phyloP scores from a whole-genome alignment of 2,329 filamentous ascomycete species.

The Pestalotiopsis sp. region DNA sequence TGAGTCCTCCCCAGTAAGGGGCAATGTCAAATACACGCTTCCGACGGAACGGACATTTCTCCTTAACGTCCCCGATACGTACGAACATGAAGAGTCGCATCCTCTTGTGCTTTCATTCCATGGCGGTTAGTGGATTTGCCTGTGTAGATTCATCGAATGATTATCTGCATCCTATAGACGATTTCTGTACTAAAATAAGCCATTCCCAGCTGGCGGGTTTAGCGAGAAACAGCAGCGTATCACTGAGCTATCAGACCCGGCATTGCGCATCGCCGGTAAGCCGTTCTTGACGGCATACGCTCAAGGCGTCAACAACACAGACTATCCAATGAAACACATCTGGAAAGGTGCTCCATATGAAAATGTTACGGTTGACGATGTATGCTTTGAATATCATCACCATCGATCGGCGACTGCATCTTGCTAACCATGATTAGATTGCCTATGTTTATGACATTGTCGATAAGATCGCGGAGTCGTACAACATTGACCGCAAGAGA shows the following conservation, averaged over 20 bases:
- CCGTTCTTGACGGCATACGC: constrained; percentile 27
- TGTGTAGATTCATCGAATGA: background rate
- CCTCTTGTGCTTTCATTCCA: constrained; percentile 26
- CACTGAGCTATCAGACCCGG: constrained; percentile 26
- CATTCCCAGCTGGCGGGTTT: constrained; percentile 20
- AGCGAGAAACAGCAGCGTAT: constrained; percentile 27
- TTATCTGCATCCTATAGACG: background rate
- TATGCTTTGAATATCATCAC: background rate
- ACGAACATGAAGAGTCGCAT: constrained; percentile 18
- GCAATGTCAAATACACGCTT: constrained; percentile 24
- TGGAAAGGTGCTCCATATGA: constrained; percentile 28
- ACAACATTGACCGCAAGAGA: constrained; percentile 21
- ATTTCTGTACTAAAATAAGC: background rate
- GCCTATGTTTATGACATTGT: constrained; percentile 27
- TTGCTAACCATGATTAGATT: constrained; percentile 15
- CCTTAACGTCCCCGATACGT: constrained; percentile 22
- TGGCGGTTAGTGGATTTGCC: constrained; percentile 18
- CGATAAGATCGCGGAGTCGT: constrained; percentile 20
- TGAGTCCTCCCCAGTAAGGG: constrained; percentile 3
- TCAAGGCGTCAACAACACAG: constrained; percentile 26
- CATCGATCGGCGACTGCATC: background rate
- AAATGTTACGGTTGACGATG: constrained; percentile 26
- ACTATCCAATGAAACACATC: constrained; percentile 24
- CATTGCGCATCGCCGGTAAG: constrained; percentile 23
- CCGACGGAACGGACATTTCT: constrained; percentile 25